Percentiles rank a stretch among this genome's conserved stretches.
Conservation (phyloP, 202 grass and related monocot genomes). For the Brachypodium distachyon region DNA sequence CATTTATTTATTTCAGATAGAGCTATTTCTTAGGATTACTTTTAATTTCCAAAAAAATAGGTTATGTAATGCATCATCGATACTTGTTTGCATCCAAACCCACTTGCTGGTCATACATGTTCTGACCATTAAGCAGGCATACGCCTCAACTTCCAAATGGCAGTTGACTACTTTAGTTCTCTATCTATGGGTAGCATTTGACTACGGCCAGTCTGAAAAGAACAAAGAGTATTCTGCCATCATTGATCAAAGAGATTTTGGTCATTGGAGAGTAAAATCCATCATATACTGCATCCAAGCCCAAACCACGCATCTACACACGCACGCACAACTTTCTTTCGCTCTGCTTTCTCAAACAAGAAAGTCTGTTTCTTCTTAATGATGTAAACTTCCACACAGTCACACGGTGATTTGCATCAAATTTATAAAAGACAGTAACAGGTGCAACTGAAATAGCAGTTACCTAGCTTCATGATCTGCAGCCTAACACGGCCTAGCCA, state of each 20-base stretch:
- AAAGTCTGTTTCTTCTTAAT: not conserved
- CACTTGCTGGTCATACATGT: not conserved
- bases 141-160: not conserved
- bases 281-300: not conserved
- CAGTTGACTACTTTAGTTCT: not conserved
- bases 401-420: too few relatives aligned
- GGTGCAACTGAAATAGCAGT: not conserved
- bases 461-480: conserved; percentile 20
- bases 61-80: not conserved
- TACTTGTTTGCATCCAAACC: conserved; percentile 10
- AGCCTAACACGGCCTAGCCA: not conserved
- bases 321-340: not conserved
- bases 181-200: not conserved
- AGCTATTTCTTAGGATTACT: not conserved
- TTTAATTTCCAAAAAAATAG: not conserved
- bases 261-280: not conserved
- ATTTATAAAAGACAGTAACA: not conserved
- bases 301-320: not conserved
- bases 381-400: not conserved
- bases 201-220: not conserved
- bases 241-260: not conserved
- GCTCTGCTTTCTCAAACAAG: too few relatives aligned
- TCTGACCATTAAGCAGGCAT: not conserved
- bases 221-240: not conserved
- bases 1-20: conserved; percentile 13